phyloP scores from a whole-genome alignment of 441 rosid species.

The Raphanus hybrid region DNA sequence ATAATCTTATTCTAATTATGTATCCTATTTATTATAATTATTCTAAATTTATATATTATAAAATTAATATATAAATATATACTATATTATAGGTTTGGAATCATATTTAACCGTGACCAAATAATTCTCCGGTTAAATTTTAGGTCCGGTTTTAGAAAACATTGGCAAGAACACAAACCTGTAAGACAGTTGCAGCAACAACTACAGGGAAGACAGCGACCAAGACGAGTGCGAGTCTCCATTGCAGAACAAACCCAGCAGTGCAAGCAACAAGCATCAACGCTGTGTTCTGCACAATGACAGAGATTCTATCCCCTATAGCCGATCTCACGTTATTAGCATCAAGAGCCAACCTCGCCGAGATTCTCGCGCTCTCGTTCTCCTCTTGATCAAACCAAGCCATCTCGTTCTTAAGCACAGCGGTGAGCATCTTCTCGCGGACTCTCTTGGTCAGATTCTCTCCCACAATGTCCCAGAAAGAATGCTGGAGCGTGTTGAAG shows the following conservation, averaged over 20 bases:
- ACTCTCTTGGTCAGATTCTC: conserved; percentile 98
- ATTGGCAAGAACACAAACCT: conserved; percentile 57
- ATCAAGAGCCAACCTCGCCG: conserved; percentile 93
- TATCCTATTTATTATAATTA: too few relatives aligned
- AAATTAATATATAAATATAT: too few relatives aligned
- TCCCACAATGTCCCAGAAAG: conserved; percentile 96
- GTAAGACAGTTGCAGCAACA: conserved; percentile 95
- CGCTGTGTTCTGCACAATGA: conserved; percentile 94
- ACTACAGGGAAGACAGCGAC: conserved; percentile 94
- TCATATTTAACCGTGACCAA: not conserved
- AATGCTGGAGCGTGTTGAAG: conserved; percentile 94
- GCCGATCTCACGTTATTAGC: conserved; percentile 97
- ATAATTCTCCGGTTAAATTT: not conserved
- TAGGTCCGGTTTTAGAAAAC: not conserved
- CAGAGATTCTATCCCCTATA: conserved; percentile 94
- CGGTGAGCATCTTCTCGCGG: conserved; percentile 89
- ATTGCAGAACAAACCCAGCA: conserved; percentile 94
- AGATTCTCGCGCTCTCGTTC: conserved; percentile 92
- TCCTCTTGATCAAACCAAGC: conserved; percentile 99
- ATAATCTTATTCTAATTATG: too few relatives aligned
- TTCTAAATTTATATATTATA: too few relatives aligned
- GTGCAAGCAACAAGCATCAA: conserved; percentile 95
- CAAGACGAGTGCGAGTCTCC: conserved; percentile 99
- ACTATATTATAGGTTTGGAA: too few relatives aligned
- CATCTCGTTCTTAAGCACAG: conserved; percentile 95